phyloP scores from a whole-genome alignment of 371 early-diverging fungal species.

The Mortierella sp. region DNA sequence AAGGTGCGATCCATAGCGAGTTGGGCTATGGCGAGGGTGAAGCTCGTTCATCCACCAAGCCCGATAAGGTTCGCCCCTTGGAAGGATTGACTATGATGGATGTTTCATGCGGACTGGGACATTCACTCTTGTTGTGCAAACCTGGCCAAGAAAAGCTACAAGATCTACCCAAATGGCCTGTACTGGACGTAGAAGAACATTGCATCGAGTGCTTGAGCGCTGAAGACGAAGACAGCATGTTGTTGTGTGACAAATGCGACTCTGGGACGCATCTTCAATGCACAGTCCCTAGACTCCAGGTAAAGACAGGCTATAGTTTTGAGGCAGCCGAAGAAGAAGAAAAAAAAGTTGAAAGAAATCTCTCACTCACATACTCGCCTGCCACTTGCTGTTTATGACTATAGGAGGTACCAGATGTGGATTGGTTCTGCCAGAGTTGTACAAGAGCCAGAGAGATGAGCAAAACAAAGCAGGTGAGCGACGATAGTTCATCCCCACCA shows the following conservation, averaged over 20 bases:
- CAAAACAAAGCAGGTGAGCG: constrained; percentile 27
- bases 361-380: not conserved
- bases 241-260: constrained; percentile 71
- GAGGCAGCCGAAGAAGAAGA: no score
- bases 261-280: constrained; percentile 66
- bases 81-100: constrained; percentile 56
- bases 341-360: not conserved
- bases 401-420: constrained; percentile 46
- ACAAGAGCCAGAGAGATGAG: constrained; percentile 40
- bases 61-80: constrained; percentile 60
- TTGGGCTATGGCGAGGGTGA: constrained; percentile 61
- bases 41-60: constrained; percentile 56
- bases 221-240: constrained; percentile 65
- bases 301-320: not conserved
- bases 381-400: not conserved
- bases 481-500: constrained; percentile 7
- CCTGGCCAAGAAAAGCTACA: constrained; percentile 59
- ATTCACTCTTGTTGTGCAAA: constrained; percentile 58
- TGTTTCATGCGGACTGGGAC: constrained; percentile 58
- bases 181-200: constrained; percentile 56
- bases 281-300: constrained; percentile 61
- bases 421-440: constrained; percentile 56
- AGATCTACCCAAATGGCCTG: constrained; percentile 62
- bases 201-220: constrained; percentile 64
- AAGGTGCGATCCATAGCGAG: constrained; percentile 57